A percentile compares a stretch with the other conserved stretches of the same genome.
phyloP scores from a whole-genome alignment of 176 grass and related monocot species.

The Eragrostis curvula region DNA sequence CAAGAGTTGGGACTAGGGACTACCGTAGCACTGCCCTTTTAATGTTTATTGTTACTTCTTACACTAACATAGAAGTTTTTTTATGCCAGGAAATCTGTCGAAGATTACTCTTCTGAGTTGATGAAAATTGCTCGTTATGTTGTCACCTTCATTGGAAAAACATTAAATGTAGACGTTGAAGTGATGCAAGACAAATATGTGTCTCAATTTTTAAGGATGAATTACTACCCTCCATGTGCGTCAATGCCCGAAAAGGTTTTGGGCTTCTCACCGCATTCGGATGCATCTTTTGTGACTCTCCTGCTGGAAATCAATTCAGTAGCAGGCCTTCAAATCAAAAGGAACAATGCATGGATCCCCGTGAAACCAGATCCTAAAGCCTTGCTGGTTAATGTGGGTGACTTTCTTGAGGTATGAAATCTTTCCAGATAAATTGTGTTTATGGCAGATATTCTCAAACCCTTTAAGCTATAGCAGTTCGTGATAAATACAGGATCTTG shows the following conservation, averaged over 20 bases:
- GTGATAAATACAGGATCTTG: neutral
- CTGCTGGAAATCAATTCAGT: slow-evolving; percentile 49
- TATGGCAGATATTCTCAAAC: neutral
- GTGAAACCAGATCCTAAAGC: slow-evolving; percentile 39
- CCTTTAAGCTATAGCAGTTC: neutral
- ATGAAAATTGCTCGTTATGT: slow-evolving; percentile 42
- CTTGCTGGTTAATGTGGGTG: slow-evolving; percentile 52
- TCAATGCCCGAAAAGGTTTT: slow-evolving; percentile 51
- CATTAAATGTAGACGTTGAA: slow-evolving; percentile 23
- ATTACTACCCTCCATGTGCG: slow-evolving; percentile 64
- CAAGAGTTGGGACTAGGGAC: no score
- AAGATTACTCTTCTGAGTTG: slow-evolving; percentile 48
- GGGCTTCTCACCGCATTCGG: slow-evolving; percentile 49
- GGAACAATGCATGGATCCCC: slow-evolving; percentile 39
- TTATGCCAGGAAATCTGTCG: slow-evolving; percentile 43
- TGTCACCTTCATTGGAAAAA: slow-evolving; percentile 41
- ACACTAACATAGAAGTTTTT: neutral
- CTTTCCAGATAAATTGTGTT: neutral
- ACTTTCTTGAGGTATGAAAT: slow-evolving; percentile 50
- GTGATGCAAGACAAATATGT: slow-evolving; percentile 38
- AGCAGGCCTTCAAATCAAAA: slow-evolving; percentile 50
- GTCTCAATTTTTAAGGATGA: slow-evolving; percentile 46
- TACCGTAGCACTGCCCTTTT: no score
- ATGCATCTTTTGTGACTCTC: slow-evolving; percentile 45
- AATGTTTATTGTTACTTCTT: no score